Conservation (phyloP, 108 stramenopile genomes). For the Fragilariopsis cylindrus region DNA sequence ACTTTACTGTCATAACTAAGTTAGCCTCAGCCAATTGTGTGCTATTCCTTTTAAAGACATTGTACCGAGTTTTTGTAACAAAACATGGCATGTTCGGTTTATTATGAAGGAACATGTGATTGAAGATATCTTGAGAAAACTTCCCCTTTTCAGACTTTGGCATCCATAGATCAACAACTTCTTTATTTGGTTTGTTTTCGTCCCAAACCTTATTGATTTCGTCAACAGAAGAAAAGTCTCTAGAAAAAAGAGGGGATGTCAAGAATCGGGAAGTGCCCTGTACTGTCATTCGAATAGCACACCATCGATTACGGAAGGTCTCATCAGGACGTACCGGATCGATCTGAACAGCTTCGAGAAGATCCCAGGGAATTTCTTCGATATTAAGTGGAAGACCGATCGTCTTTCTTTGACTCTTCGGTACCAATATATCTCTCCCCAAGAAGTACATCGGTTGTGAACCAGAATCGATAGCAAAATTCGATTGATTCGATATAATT, state of each 20-base stretch:
- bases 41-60: not conserved
- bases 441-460: slow-evolving; percentile 9
- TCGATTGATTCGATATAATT: slow-evolving; percentile 12
- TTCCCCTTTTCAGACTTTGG: slow-evolving; percentile 4
- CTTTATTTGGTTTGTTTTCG: slow-evolving; percentile 6
- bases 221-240: not conserved
- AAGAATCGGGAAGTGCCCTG: slow-evolving; percentile 6
- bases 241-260: slow-evolving; percentile 9
- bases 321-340: not conserved
- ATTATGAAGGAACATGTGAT: slow-evolving; percentile 2
- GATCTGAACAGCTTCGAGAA: slow-evolving; percentile 14
- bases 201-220: slow-evolving; percentile 1
- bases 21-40: not conserved
- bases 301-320: slow-evolving; percentile 1
- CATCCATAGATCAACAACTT: slow-evolving; percentile 8
- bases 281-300: slow-evolving; percentile 3
- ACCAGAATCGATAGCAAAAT: not conserved
- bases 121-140: slow-evolving; percentile 8
- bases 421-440: not conserved
- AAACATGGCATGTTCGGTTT: slow-evolving; percentile 14
- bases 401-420: slow-evolving; percentile 2
- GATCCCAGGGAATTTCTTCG: slow-evolving; percentile 15
- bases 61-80: not conserved
- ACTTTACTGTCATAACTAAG: not conserved
- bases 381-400: slow-evolving; percentile 1